Base-by-base conservation (phyloP, 495 filamentous ascomycete species). In the Chaetomium fimeti region DNA sequence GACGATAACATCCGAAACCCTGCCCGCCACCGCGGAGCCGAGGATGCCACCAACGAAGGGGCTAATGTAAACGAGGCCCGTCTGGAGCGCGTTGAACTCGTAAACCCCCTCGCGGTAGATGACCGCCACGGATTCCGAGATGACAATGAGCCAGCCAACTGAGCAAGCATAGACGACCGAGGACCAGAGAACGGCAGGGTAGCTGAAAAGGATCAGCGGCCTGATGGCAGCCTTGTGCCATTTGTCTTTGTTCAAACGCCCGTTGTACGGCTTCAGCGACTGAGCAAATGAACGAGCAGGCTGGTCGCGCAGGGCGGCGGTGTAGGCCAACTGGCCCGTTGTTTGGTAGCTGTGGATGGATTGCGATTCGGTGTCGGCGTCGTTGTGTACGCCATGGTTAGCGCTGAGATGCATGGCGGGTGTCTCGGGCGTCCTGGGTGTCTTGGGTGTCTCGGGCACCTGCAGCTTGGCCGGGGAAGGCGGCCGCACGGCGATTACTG, bases 121-220 rank as follows among this genome's bases (percentile, higher is more conserved):
- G 51, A 84, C 79, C 0, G 90, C 85, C 1, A 97, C 86, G 0
- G 88, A 88, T 75, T 97, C 92, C 1, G 94, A 97, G 15, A 97
- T 84, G 32, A 97, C 74, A 64, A 98, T 96, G 51, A 98, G 80
- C 94, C 93, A 97, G 20, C 93, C 93, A n/a, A 97, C 84, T 5
- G 90, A 92, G 66, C 94, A 86, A 0, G 92, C 78, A 74, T 98
- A 98, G 36, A 97, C 87, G 0, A 90, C 81, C 0, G 92, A 79
- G 43, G 90, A 93, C 93, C 93, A 98, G 25, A 98, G 85, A 16
- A 98, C 89, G 1, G 90, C 83, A 1, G 94, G 94, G 71, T 97
- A 97, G 2, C 86, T 84, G 71, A 88, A 96, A 7, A 97, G 82
- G 52, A 97, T 86, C 53, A 97, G 88, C 8, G 94, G 94, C 9